These are phyloP conservation scores for Wallacemonas sp. DNA, from an alignment of 208 protist genomes.

Conservation along the genomic window DNA sequence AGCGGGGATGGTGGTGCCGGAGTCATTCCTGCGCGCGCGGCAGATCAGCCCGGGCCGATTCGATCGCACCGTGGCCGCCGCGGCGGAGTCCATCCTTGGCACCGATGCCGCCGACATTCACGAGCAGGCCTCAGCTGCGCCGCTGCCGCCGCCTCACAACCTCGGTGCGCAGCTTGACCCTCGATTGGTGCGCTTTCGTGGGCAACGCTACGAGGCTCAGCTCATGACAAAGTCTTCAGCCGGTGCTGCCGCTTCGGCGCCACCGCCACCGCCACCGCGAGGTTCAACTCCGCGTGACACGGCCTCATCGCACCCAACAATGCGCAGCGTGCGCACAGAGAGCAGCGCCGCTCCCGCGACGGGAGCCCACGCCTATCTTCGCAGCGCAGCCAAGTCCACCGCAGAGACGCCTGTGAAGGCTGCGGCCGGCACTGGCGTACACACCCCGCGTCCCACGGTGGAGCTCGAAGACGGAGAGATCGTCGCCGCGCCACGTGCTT, in stretches of 20 bases:
- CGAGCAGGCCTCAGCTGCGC: no score
- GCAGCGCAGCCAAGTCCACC: not conserved
- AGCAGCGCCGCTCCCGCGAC: not conserved
- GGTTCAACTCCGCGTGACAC: no score
- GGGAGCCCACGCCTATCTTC: not conserved
- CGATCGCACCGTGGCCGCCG: slow-evolving; percentile 25
- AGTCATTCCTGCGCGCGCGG: slow-evolving; percentile 22
- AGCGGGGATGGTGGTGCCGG: slow-evolving; percentile 36
- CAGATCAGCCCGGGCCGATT: slow-evolving; percentile 20
- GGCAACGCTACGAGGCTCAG: slow-evolving; percentile 15
- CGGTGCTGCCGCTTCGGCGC: no score
- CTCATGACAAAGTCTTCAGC: no score
- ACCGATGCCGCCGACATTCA: no score
- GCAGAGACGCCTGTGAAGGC: not conserved
- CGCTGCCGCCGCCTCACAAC: not conserved
- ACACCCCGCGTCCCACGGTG: slow-evolving; percentile 1
- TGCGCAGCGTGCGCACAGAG: not conserved
- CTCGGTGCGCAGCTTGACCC: slow-evolving; percentile 27
- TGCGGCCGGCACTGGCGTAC: not conserved
- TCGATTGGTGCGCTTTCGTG: slow-evolving; percentile 26
- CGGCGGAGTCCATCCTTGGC: slow-evolving; percentile 24
- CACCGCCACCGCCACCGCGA: slow-evolving; percentile 1
- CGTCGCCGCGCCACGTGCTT: not conserved
- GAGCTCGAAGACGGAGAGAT: slow-evolving; percentile 14
- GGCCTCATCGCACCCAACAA: no score